Conservation (phyloP, 73 alveolate genomes). For the Paramecium pentaurelia region DNA sequence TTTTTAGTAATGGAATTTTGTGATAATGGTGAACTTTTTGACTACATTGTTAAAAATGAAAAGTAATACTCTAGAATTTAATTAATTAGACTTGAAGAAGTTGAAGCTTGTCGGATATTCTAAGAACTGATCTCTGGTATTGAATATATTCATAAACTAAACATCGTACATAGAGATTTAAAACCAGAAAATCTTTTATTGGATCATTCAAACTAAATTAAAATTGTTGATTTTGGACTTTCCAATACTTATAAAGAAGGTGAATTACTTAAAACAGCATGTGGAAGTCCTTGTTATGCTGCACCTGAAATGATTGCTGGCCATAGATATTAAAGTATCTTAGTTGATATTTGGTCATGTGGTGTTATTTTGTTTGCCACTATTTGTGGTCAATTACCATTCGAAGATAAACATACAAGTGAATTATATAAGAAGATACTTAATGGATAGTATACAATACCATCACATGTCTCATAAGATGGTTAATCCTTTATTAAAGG, state of each 20-base stretch:
- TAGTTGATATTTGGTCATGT: constrained; percentile 87
- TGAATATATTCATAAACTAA: constrained; percentile 79
- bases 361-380: constrained; percentile 88
- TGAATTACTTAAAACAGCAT: constrained; percentile 61
- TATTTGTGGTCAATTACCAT: constrained; percentile 91
- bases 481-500: constrained; percentile 59
- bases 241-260: constrained; percentile 42
- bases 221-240: constrained; percentile 83
- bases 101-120: constrained; percentile 78
- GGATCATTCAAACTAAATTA: constrained; percentile 73
- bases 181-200: constrained; percentile 91
- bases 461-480: constrained; percentile 41
- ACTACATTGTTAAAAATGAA: constrained; percentile 77
- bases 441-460: constrained; percentile 19
- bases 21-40: constrained; percentile 93
- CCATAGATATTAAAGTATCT: constrained; percentile 76
- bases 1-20: constrained; percentile 94
- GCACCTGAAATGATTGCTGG: constrained; percentile 83
- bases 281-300: constrained; percentile 77
- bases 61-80: not conserved
- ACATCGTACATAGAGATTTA: constrained; percentile 87
- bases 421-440: constrained; percentile 83
- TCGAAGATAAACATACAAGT: constrained; percentile 84
- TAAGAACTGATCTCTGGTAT: constrained; percentile 82
- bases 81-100: constrained; percentile 67